phyloP scores from a whole-genome alignment of 2,329 filamentous ascomycete genomes.

The Tolypocladium amazonense region DNA sequence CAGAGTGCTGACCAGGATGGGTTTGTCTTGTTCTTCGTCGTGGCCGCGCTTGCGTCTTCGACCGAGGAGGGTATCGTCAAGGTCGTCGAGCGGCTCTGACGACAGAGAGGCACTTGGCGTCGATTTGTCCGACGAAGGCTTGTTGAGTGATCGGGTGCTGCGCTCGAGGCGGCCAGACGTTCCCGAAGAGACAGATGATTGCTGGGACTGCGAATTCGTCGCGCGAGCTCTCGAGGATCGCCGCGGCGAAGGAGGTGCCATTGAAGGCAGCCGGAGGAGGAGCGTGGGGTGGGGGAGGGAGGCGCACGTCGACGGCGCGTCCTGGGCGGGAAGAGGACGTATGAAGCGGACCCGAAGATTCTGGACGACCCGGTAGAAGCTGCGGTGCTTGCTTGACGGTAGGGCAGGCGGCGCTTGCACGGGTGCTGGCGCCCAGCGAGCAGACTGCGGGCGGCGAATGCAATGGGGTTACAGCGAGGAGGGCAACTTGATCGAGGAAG shows the following conservation, averaged over 20 bases:
- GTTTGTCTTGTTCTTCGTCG: slow-evolving; percentile 46
- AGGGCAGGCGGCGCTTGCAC: slow-evolving; percentile 7
- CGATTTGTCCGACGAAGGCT: slow-evolving; percentile 66
- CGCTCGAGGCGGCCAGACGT: slow-evolving; percentile 69
- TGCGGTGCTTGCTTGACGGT: slow-evolving; percentile 11
- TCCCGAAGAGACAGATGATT: slow-evolving; percentile 71
- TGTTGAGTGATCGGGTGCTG: slow-evolving; percentile 60
- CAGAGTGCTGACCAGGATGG: slow-evolving; percentile 28
- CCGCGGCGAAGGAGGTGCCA: slow-evolving; percentile 61
- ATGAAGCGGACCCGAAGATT: not conserved
- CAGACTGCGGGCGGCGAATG: slow-evolving; percentile 1
- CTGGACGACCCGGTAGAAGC: not conserved
- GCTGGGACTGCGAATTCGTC: slow-evolving; percentile 64
- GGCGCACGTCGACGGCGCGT: not conserved
- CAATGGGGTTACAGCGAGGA: slow-evolving; percentile 7
- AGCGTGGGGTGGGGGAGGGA: slow-evolving; percentile 13
- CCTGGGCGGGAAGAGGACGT: not conserved
- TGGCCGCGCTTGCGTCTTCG: slow-evolving; percentile 70
- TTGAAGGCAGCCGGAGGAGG: slow-evolving; percentile 24
- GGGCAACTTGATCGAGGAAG: slow-evolving; percentile 2
- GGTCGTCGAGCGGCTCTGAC: slow-evolving; percentile 56
- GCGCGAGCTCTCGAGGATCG: slow-evolving; percentile 86
- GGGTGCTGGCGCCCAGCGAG: slow-evolving; percentile 5
- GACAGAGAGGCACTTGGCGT: slow-evolving; percentile 63
- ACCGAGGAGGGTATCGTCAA: slow-evolving; percentile 60